phyloP scores from a whole-genome alignment of 2,329 filamentous ascomycete species.

The Fusarium sulawesiense region DNA sequence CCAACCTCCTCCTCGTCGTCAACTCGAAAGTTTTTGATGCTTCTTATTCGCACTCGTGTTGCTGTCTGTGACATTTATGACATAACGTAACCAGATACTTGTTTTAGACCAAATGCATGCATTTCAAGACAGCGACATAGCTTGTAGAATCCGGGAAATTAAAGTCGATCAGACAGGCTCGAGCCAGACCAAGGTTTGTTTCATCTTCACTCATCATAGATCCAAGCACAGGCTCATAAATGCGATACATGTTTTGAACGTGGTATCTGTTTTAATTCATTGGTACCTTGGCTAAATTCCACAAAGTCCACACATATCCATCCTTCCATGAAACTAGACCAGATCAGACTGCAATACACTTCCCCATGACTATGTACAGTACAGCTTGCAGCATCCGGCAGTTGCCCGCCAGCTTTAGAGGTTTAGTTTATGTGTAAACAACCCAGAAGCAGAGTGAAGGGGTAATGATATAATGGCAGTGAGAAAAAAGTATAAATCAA shows the following conservation, averaged over 20 bases:
- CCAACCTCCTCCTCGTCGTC: not conserved
- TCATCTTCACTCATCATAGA: slow-evolving; percentile 29
- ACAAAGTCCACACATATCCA: slow-evolving; percentile 7
- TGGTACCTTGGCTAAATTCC: slow-evolving; percentile 21
- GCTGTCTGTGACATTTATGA: slow-evolving; percentile 12
- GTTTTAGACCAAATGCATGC: not conserved
- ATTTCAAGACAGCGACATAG: slow-evolving; percentile 21
- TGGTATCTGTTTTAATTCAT: slow-evolving; percentile 33
- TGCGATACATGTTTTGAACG: slow-evolving; percentile 9
- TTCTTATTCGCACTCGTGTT: slow-evolving; percentile 23
- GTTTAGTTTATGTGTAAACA: slow-evolving; percentile 31
- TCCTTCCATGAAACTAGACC: slow-evolving; percentile 19
- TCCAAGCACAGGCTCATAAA: not conserved
- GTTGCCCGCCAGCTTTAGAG: slow-evolving; percentile 40
- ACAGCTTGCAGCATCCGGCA: slow-evolving; percentile 36
- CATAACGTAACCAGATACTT: not conserved
- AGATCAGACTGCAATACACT: slow-evolving; percentile 29
- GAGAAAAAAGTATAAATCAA: slow-evolving; percentile 21
- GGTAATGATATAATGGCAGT: slow-evolving; percentile 3
- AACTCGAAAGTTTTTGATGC: not conserved
- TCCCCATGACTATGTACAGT: slow-evolving; percentile 37
- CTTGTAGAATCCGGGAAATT: slow-evolving; percentile 2
- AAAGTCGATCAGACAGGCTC: slow-evolving; percentile 22
- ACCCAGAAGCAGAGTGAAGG: slow-evolving; percentile 24
- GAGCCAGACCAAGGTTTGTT: slow-evolving; percentile 15